phyloP scores from a whole-genome alignment of 768 basidiomycete genomes.

The Mycena vitilis region DNA sequence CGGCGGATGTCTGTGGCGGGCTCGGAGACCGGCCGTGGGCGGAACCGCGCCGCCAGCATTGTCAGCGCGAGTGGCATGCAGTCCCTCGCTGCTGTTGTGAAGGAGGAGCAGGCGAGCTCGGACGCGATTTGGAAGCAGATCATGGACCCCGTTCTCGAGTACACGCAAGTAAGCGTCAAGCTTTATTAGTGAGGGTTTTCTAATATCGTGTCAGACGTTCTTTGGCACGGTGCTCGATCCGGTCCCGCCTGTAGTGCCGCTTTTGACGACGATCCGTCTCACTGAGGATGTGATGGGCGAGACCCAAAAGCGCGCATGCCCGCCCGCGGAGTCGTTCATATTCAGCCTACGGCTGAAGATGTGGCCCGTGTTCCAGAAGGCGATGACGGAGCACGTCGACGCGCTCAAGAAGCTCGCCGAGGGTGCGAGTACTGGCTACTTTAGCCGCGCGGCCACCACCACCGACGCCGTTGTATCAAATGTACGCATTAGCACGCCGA shows the following conservation, averaged over 20 bases:
- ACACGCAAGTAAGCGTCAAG: constrained; percentile 71
- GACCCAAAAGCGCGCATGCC: constrained; percentile 80
- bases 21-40: constrained; percentile 63
- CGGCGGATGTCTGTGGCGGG: constrained; percentile 52
- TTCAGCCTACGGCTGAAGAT: constrained; percentile 85
- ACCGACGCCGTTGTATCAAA: constrained; percentile 76
- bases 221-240: constrained; percentile 77
- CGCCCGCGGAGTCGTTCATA: constrained; percentile 85
- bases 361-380: constrained; percentile 95
- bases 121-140: constrained; percentile 90
- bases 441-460: constrained; percentile 68
- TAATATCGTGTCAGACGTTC: constrained; percentile 63
- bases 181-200: constrained; percentile 9
- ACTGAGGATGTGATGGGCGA: constrained; percentile 84
- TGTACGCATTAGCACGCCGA: constrained; percentile 53
- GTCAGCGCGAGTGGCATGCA: constrained; percentile 48
- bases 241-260: constrained; percentile 76
- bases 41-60: constrained; percentile 47
- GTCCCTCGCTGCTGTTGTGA: constrained; percentile 53
- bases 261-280: constrained; percentile 92
- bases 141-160: constrained; percentile 91
- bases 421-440: constrained; percentile 70
- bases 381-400: constrained; percentile 86
- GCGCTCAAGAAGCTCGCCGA: constrained; percentile 87
- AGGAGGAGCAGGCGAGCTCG: constrained; percentile 70